Conservation (phyloP, 1,284 basidiomycete genomes). For the Chalciporus sp. region DNA sequence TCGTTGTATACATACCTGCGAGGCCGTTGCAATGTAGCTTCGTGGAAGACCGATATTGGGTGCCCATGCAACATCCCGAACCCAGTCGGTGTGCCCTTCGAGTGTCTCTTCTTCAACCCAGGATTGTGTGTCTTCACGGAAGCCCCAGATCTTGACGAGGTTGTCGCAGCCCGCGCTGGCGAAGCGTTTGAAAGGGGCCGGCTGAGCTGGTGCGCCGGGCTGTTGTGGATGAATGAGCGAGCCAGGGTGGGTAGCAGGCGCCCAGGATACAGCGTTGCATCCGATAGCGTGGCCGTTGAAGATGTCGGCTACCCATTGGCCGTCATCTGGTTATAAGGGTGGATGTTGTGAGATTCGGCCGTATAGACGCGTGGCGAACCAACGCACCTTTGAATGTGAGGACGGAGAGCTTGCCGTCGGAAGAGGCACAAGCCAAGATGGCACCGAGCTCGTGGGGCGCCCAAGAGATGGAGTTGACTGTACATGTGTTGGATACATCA, state of each 20-base stretch:
- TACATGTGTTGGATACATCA: not conserved
- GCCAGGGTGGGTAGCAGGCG: slow-evolving; percentile 87
- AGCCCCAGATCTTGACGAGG: slow-evolving; percentile 94
- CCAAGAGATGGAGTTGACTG: slow-evolving; percentile 98
- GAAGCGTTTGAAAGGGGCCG: slow-evolving; percentile 76
- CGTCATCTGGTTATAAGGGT: slow-evolving; percentile 71
- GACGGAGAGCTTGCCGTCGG: slow-evolving; percentile 96
- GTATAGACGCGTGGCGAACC: not conserved
- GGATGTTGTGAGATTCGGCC: too few relatives aligned
- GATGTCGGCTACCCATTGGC: slow-evolving; percentile 94
- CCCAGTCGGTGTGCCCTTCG: slow-evolving; percentile 95
- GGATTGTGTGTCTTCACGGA: slow-evolving; percentile 72
- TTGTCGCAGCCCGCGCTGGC: slow-evolving; percentile 97
- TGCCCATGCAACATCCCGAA: slow-evolving; percentile 96
- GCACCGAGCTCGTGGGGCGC: slow-evolving; percentile 97
- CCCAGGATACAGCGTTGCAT: slow-evolving; percentile 98
- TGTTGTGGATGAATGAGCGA: slow-evolving; percentile 74
- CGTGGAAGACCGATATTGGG: slow-evolving; percentile 95
- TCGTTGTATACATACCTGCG: slow-evolving; percentile 83
- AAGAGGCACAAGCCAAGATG: slow-evolving; percentile 96
- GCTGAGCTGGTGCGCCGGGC: slow-evolving; percentile 40
- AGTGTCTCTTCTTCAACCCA: slow-evolving; percentile 91
- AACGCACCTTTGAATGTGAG: slow-evolving; percentile 89
- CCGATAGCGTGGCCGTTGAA: slow-evolving; percentile 97
- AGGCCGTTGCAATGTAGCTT: slow-evolving; percentile 94